A percentile compares a stretch with the other conserved stretches of the same genome.
Conservation (phyloP, 768 basidiomycete genomes). For the Arthromyces matolae region DNA sequence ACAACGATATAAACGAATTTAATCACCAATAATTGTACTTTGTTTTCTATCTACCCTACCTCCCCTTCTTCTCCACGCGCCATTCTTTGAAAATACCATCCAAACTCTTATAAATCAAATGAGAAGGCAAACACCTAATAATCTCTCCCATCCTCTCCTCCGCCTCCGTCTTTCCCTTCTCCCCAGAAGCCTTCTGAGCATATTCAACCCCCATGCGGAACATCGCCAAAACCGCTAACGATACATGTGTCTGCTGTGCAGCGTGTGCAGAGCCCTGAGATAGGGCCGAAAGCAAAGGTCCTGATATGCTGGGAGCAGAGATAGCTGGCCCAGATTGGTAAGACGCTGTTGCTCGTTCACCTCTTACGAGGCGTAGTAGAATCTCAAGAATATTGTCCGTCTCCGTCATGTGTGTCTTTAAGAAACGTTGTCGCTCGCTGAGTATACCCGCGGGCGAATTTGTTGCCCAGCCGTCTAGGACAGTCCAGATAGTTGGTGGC, state of each 20-base stretch:
- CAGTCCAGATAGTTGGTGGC: conserved; percentile 90
- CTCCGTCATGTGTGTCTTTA: conserved; percentile 83
- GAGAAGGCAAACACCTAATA: conserved; percentile 82
- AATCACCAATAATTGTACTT: too few species aligned
- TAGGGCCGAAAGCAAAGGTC: conserved; percentile 68
- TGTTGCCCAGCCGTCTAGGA: conserved; percentile 86
- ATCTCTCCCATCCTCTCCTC: conserved; percentile 84
- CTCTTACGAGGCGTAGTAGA: conserved; percentile 84
- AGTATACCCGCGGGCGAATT: conserved; percentile 75
- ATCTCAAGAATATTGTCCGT: conserved; percentile 92
- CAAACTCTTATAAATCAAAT: conserved; percentile 84
- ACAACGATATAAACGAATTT: too few species aligned
- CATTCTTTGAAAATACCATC: conserved; percentile 96
- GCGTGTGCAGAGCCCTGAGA: conserved; percentile 76
- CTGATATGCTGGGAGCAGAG: conserved; percentile 59
- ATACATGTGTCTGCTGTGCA: conserved; percentile 90
- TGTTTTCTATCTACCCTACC: conserved; percentile 26
- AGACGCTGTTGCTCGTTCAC: conserved; percentile 75
- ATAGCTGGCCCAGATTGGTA: conserved; percentile 60
- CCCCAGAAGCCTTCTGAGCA: conserved; percentile 65
- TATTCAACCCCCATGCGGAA: conserved; percentile 83
- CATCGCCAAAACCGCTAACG: conserved; percentile 88
- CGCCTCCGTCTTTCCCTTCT: conserved; percentile 65
- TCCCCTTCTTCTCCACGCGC: conserved; percentile 78
- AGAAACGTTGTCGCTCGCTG: conserved; percentile 81